Evolutionary conservation across 1,284 basidiomycete species (phyloP).

Genomic region (Testicularia cyperi): DNA sequence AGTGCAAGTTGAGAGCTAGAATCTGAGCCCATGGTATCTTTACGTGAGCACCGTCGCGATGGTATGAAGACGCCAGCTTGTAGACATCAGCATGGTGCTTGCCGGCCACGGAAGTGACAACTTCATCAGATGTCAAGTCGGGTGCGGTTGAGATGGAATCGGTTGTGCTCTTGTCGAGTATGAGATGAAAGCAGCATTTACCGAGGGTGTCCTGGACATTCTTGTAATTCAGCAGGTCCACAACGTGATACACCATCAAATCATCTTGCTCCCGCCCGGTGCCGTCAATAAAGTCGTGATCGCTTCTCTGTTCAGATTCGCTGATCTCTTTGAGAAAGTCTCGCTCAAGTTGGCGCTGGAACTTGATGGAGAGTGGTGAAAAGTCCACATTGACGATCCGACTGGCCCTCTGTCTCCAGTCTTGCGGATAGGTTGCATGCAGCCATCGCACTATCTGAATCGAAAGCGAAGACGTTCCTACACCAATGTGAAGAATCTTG

Average conservation of each 20-base stretch:
- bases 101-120: background rate
- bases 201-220: background rate
- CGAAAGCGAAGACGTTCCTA: conserved; percentile 18
- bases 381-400: conserved; percentile 30
- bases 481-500: conserved; percentile 31
- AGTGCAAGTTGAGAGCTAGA: conserved; percentile 8
- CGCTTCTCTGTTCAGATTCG: background rate
- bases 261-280: too few species aligned
- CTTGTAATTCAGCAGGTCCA: conserved; percentile 17
- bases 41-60: background rate
- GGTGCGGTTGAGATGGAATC: conserved; percentile 29
- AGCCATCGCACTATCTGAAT: conserved; percentile 5
- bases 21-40: conserved; percentile 11
- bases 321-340: background rate
- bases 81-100: too few species aligned
- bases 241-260: conserved; percentile 14
- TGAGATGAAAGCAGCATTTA: conserved; percentile 8
- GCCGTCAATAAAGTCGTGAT: background rate
- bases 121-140: conserved; percentile 1
- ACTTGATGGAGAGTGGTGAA: conserved; percentile 7
- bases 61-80: background rate
- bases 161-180: conserved; percentile 37
- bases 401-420: conserved; percentile 10
- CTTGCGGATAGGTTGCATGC: background rate
- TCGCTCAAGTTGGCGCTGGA: conserved; percentile 2